Evolutionary conservation across 495 filamentous ascomycete species (phyloP).

Genomic region (Penicillium chermesinum): DNA sequence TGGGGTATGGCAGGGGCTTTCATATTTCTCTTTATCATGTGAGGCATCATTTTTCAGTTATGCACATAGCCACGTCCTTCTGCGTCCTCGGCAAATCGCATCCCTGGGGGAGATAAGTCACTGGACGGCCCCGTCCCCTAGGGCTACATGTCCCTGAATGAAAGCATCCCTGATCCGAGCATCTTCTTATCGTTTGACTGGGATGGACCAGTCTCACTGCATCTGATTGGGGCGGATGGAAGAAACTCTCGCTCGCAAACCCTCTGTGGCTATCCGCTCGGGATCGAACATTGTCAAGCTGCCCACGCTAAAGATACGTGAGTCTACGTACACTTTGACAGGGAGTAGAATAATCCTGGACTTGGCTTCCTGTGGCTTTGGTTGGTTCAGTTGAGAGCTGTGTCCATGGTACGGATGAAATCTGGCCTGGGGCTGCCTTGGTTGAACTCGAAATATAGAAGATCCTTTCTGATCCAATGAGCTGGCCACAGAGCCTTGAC

Average conservation of each 20-base stretch:
- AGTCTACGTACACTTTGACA: constrained; percentile 1
- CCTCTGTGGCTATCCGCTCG: constrained; percentile 22
- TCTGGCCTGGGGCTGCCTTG: constrained; percentile 7
- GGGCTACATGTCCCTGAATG: not conserved
- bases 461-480: not conserved
- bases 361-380: constrained; percentile 1
- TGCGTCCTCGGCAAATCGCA: constrained; percentile 11
- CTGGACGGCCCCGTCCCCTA: not conserved
- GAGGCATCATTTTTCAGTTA: not conserved
- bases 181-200: constrained; percentile 7
- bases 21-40: not conserved
- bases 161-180: not conserved
- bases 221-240: constrained; percentile 17
- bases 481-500: too few species aligned
- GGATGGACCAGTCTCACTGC: constrained; percentile 4
- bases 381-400: constrained; percentile 16
- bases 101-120: constrained; percentile 16
- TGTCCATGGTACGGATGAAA: not conserved
- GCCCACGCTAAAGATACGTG: constrained; percentile 9
- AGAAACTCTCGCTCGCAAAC: constrained; percentile 13
- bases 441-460: constrained; percentile 6
- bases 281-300: constrained; percentile 23
- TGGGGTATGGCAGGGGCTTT: not conserved
- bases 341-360: not conserved
- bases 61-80: not conserved